Evolutionary conservation across 192 early-diverging fungal species (phyloP).

Genomic region (Rhizophagus sp.): DNA sequence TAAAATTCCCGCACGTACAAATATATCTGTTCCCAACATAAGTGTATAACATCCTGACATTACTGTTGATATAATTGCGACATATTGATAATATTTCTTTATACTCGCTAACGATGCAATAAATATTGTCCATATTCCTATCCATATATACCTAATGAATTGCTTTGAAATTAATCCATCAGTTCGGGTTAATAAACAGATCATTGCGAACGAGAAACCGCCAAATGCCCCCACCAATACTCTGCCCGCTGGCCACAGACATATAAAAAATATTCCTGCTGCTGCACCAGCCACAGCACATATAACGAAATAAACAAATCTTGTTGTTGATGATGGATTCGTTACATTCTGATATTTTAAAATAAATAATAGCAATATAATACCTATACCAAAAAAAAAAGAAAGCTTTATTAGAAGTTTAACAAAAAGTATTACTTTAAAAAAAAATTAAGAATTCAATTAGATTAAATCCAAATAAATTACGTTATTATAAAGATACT

Average conservation of each 20-base stretch:
- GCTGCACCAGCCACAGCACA: background rate
- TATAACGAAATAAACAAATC: conserved; percentile 27
- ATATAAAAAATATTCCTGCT: conserved; percentile 21
- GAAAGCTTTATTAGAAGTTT: background rate
- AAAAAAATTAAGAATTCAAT: background rate
- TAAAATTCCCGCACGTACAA: conserved; percentile 5
- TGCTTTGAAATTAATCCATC: conserved; percentile 23
- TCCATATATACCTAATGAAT: conserved; percentile 1
- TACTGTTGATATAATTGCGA: conserved; percentile 21
- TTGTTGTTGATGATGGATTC: background rate
- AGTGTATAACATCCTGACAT: conserved; percentile 7
- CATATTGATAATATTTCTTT: conserved; percentile 11
- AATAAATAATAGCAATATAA: conserved; percentile 23
- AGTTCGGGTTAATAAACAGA: background rate
- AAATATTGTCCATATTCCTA: conserved; percentile 1
- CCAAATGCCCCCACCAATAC: conserved; percentile 23
- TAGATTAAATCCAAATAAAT: background rate
- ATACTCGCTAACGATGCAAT: background rate
- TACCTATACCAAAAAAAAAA: conserved; percentile 17
- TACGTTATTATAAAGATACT: background rate
- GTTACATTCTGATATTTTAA: conserved; percentile 28
- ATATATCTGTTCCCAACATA: conserved; percentile 19
- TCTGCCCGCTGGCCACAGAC: conserved; percentile 23
- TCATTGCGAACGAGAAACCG: conserved; percentile 5
- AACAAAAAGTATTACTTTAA: background rate